phyloP scores from a whole-genome alignment of 2,329 filamentous ascomycete species.

The Nannizziopsis arthrosporioides region DNA sequence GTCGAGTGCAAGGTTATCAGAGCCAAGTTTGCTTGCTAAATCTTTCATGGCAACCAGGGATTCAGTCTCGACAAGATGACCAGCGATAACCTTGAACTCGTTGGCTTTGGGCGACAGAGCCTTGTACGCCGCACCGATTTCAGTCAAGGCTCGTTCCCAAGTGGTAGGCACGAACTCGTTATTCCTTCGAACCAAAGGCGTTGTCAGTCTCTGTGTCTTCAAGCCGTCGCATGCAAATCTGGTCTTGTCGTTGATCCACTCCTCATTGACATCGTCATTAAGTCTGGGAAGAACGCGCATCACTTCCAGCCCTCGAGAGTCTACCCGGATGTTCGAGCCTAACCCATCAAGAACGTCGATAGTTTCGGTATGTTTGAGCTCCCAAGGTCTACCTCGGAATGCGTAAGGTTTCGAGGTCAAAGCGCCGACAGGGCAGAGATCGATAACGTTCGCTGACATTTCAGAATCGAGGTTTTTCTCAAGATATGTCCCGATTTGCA shows the following conservation, averaged over 20 bases:
- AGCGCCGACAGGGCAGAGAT: slow-evolving; percentile 93
- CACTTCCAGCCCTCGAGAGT: slow-evolving; percentile 85
- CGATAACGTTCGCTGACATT: slow-evolving; percentile 92
- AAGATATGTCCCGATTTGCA: slow-evolving; percentile 96
- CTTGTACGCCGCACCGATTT: slow-evolving; percentile 71
- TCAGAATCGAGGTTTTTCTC: slow-evolving; percentile 90
- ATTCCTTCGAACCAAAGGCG: slow-evolving; percentile 75
- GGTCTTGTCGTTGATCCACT: slow-evolving; percentile 99
- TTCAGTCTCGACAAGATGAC: slow-evolving; percentile 83
- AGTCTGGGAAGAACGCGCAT: slow-evolving; percentile 88
- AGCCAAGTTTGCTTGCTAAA: slow-evolving; percentile 88
- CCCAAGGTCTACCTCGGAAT: slow-evolving; percentile 93
- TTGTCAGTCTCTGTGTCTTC: slow-evolving; percentile 90
- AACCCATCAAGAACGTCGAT: slow-evolving; percentile 88
- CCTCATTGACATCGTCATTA: slow-evolving; percentile 97
- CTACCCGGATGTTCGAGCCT: slow-evolving; percentile 88
- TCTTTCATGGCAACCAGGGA: slow-evolving; percentile 95
- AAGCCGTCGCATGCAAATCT: slow-evolving; percentile 93
- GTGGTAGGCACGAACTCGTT: slow-evolving; percentile 84
- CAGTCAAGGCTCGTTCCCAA: slow-evolving; percentile 89
- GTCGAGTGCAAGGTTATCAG: slow-evolving; percentile 89
- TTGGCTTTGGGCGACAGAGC: slow-evolving; percentile 72
- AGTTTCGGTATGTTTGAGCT: slow-evolving; percentile 89
- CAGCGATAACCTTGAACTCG: slow-evolving; percentile 91
- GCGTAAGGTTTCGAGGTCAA: slow-evolving; percentile 96